phyloP scores from a whole-genome alignment of 2,329 filamentous ascomycete species.

The Parastagonospora avenae region DNA sequence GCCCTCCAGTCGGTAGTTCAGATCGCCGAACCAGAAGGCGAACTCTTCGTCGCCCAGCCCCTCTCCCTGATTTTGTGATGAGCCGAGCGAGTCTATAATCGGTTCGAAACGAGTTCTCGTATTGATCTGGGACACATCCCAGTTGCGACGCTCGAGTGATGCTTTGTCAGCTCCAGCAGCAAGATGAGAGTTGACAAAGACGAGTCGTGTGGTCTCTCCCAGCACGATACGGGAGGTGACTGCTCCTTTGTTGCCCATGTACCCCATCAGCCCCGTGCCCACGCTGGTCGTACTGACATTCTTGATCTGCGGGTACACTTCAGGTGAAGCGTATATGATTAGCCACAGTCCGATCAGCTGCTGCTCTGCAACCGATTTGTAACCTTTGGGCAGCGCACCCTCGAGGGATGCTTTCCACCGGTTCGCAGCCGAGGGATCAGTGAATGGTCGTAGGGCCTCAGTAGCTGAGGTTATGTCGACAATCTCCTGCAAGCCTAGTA shows the following conservation, averaged over 20 bases:
- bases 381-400: conserved; percentile 75
- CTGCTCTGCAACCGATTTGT: conserved; percentile 76
- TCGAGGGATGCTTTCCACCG: conserved; percentile 83
- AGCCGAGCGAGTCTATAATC: conserved; percentile 67
- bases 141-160: conserved; percentile 81
- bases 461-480: conserved; percentile 81
- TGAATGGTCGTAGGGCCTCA: conserved; percentile 78
- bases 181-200: conserved; percentile 91
- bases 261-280: conserved; percentile 88
- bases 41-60: conserved; percentile 89
- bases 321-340: conserved; percentile 82
- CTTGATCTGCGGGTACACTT: conserved; percentile 73
- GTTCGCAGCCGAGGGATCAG: conserved; percentile 71
- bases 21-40: conserved; percentile 93
- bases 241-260: conserved; percentile 95
- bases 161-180: conserved; percentile 82
- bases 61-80: conserved; percentile 63
- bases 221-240: conserved; percentile 81
- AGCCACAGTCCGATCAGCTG: conserved; percentile 86
- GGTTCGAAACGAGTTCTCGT: conserved; percentile 79
- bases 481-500: conserved; percentile 88
- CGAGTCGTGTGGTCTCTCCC: conserved; percentile 85
- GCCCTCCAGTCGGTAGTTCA: conserved; percentile 91
- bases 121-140: conserved; percentile 83
- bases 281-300: conserved; percentile 82